Evolutionary conservation across 768 basidiomycete species (phyloP), one percentile per base, ranked within the genome.

Genomic region (Leccinellum albellum): DNA sequence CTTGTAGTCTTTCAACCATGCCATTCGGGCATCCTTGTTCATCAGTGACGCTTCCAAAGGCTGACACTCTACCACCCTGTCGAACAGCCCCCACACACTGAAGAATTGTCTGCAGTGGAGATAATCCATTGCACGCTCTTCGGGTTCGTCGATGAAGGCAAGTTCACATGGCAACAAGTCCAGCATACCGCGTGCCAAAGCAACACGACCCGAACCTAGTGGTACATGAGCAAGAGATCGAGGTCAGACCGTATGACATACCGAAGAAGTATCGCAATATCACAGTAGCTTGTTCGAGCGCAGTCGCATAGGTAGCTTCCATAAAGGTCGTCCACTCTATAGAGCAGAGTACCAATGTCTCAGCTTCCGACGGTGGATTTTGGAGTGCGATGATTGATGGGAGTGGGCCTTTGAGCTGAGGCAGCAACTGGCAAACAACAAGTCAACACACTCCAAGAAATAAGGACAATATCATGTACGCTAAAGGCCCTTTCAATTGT

Each of bases 261-360:
- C 95, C 86, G 23, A 98, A 81, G 78, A 97, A 91, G 68, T 93
- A 94, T 15, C 95, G 85, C 55, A 94, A 68, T 57, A 97, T 89
- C 40, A 89, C 87, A 56, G 95, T 95, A 1, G 91, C 86, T 65
- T 94, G 91, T 65, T 89, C 84, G 9, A 98, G 74, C 0, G 94
- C 95, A 6, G 86, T 86, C 12, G 78, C 74, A 60, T 87, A 85
- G 1, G 95, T 98, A 6, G 79, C 74, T 31, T 84, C 82, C 62
- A 80, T 77, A 68, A 90, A 89, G 0, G 84, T 88, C 51, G 95
- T 89, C 96, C 96, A 99, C 66, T 98, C 95, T 50, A 98, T 87
- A 0, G 91, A 90, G 20, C 94, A 84, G 29, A 96, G 78, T 8
- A 98, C 76, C 49, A 89, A 69, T 59, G 74, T 66, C 66, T 93